Evolutionary conservation across 2,329 filamentous ascomycete genomes (phyloP).

Genomic region (Fusarium torreyae): DNA sequence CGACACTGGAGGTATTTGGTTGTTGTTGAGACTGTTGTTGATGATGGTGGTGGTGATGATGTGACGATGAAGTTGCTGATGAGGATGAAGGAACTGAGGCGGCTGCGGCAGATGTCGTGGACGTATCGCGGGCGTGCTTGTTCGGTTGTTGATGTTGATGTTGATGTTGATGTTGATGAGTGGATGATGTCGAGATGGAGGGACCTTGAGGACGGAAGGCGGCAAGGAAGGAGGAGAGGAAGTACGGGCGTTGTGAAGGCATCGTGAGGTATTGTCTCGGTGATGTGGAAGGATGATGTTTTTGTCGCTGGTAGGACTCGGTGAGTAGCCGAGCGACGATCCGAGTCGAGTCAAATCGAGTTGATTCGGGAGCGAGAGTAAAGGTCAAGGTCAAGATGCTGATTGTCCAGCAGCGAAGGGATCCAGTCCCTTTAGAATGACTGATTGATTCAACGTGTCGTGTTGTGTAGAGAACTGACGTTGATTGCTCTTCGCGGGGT

Average conservation of each 20-base stretch:
- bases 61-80: slow-evolving; percentile 42
- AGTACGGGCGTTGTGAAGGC: slow-evolving; percentile 69
- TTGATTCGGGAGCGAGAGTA: slow-evolving; percentile 2
- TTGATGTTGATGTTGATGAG: slow-evolving; percentile 47
- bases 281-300: background rate
- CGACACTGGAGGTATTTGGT: slow-evolving; percentile 48
- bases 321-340: slow-evolving; percentile 28
- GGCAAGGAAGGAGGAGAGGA: slow-evolving; percentile 70
- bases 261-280: slow-evolving; percentile 49
- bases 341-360: slow-evolving; percentile 10
- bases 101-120: slow-evolving; percentile 41
- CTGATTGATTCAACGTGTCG: background rate
- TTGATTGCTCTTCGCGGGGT: slow-evolving; percentile 14
- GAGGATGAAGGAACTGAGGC: slow-evolving; percentile 46
- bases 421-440: background rate
- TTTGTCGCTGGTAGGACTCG: slow-evolving; percentile 1
- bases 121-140: slow-evolving; percentile 55
- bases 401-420: slow-evolving; percentile 16
- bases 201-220: slow-evolving; percentile 65
- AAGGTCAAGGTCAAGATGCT: background rate
- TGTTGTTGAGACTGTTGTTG: slow-evolving; percentile 45
- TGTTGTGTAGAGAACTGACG: slow-evolving; percentile 6
- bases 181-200: slow-evolving; percentile 51
- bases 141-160: slow-evolving; percentile 52
- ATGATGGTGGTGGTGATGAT: slow-evolving; percentile 40